A percentile compares a stretch with the other conserved stretches of the same genome.
phyloP scores from a whole-genome alignment of 805 yeast genomes.

The Ogataea henricii region DNA sequence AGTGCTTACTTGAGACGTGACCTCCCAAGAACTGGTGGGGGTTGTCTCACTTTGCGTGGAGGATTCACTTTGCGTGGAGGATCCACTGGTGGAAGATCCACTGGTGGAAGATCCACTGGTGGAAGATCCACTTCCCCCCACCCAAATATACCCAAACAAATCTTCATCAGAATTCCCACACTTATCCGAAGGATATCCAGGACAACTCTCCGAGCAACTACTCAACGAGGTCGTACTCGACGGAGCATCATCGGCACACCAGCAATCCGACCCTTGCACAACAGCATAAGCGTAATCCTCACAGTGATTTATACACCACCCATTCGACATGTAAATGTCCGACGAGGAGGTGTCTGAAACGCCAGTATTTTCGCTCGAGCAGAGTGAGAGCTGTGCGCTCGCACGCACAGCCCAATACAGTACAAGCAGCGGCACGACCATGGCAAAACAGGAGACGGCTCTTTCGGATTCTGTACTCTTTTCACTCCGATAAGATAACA shows the following conservation, averaged over 20 bases:
- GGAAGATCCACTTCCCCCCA: constrained; percentile 3
- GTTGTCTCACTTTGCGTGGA: neutral
- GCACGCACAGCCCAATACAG: neutral
- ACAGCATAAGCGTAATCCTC: constrained; percentile 44
- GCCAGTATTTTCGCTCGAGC: constrained; percentile 33
- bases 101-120: constrained; percentile 2
- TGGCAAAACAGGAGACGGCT: neutral
- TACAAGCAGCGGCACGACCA: neutral
- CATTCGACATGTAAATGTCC: constrained; percentile 38
- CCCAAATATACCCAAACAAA: constrained; percentile 28
- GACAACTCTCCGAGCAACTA: constrained; percentile 44
- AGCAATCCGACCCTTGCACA: constrained; percentile 45
- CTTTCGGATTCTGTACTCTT: neutral
- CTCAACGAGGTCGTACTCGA: constrained; percentile 35
- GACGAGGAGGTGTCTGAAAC: constrained; percentile 12
- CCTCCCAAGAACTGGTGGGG: neutral
- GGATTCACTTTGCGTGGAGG: too few species aligned
- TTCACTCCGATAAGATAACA: too few species aligned
- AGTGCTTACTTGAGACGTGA: neutral
- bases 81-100: neutral
- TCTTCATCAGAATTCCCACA: constrained; percentile 37
- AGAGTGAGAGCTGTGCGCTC: constrained; percentile 18
- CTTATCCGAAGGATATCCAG: constrained; percentile 44
- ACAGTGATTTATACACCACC: constrained; percentile 46
- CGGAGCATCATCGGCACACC: constrained; percentile 52